Base-by-base conservation (phyloP, 306 rosid genomes). In the Lathyrus tuberosus region DNA sequence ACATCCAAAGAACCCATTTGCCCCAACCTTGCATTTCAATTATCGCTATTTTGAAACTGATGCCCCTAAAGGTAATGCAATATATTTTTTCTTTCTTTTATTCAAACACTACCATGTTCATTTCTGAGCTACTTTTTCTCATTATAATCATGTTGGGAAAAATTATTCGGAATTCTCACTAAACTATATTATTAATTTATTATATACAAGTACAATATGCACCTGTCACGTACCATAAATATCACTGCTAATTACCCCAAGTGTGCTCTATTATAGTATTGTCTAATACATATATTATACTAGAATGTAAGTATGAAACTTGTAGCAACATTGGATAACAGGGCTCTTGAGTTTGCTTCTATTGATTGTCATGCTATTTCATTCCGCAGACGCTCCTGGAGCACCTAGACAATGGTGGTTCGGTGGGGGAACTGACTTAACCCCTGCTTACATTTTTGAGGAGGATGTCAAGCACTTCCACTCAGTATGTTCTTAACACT, bases 321-420 rank as follows among this genome's bases (percentile, higher is more conserved):
- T 30, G 20, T 57, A 28, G 41, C 33, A 18, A 30, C 63, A 14
- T 30, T 57, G 48, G 31, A 38, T 40, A 62, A 20, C 67, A 62
- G 28, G 31, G 12, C 33, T 62, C 67, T 43, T 42, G 40, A 20
- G 56, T 53, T 24, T 69, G 35, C 71, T 70, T 69, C 72, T 31
- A 40, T 51, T 71, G 24, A 71, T 49, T 18, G 43, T 76, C 74
- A 60, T 61, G 47, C 22, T 72, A 43, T 72, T 69, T 46, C 51
- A 51, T 82, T 78, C 28, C 70, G 76, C 87, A 94, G 99, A 94
- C 79, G 76, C 73, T 69, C 92, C 96, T 35, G 97, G 98, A 77
- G 97, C 99, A 44, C 99, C 99, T 9, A 87, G 89, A 81, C 97
- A 88, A 54, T 94, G 99, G 99, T 94, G 97, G 99, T 94, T 94